Conservation (phyloP, 371 early-diverging fungal genomes). For the Mortierella sp. region DNA sequence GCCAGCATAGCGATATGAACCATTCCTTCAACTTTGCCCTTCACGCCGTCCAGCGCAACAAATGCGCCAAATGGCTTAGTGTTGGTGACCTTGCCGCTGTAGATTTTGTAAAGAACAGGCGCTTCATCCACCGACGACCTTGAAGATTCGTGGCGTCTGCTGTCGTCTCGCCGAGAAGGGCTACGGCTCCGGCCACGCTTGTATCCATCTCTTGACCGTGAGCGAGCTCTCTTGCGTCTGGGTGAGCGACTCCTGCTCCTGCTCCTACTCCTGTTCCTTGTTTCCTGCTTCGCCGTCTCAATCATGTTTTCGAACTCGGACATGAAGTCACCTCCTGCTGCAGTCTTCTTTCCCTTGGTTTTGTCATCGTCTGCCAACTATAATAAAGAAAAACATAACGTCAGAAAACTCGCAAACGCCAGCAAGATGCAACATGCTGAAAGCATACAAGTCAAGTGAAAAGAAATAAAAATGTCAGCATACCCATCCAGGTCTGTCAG, state of each 20-base stretch:
- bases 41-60: constrained; percentile 87
- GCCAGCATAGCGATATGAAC: constrained; percentile 87
- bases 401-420: neutral
- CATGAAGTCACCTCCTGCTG: constrained; percentile 68
- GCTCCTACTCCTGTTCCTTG: constrained; percentile 45
- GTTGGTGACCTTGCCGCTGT: constrained; percentile 83
- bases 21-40: constrained; percentile 84
- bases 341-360: constrained; percentile 54
- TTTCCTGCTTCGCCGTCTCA: constrained; percentile 45
- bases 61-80: constrained; percentile 95
- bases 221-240: constrained; percentile 48
- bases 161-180: constrained; percentile 45
- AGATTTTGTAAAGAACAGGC: constrained; percentile 93
- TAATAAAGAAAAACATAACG: neutral
- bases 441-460: neutral
- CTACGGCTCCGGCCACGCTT: constrained; percentile 58
- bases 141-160: constrained; percentile 31
- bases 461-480: neutral
- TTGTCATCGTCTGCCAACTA: constrained; percentile 24
- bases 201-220: constrained; percentile 38
- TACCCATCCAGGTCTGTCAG: constrained; percentile 66
- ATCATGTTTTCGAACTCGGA: constrained; percentile 70
- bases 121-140: constrained; percentile 71
- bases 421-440: neutral
- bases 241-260: constrained; percentile 54